A percentile compares a stretch with the other conserved stretches of the same genome.
phyloP scores from a whole-genome alignment of 2,329 filamentous ascomycete species.

The Colletotrichum sp. region DNA sequence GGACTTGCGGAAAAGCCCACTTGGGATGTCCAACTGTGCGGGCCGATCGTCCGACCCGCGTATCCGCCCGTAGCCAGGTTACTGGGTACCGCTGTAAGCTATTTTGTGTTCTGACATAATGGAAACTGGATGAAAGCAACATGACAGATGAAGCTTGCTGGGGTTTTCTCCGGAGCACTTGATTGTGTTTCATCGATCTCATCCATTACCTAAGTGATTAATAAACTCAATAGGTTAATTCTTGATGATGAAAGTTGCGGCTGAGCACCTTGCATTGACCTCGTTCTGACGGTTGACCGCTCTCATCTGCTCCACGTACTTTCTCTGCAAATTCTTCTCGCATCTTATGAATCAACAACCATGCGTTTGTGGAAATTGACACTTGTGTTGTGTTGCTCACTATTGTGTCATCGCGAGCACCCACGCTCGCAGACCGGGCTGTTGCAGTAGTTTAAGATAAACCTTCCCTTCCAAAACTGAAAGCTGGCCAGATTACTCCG shows the following conservation, averaged over 20 bases:
- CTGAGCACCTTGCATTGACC: not conserved
- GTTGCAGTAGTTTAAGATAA: not conserved
- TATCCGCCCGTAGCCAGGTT: not conserved
- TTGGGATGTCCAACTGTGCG: not conserved
- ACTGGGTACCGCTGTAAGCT: not conserved
- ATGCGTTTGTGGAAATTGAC: not conserved
- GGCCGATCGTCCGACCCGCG: not conserved
- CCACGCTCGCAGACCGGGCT: accelerated
- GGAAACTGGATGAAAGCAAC: not conserved
- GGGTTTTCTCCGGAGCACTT: not conserved
- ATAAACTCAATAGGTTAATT: not conserved
- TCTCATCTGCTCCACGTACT: not conserved
- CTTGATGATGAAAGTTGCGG: not conserved
- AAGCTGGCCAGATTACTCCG: not conserved
- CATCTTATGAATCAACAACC: not conserved
- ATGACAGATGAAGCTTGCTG: not conserved
- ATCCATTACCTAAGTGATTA: not conserved
- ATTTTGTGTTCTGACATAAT: not conserved
- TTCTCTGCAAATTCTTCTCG: not conserved
- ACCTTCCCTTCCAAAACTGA: not conserved
- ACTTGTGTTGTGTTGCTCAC: not conserved
- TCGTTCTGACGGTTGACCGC: not conserved
- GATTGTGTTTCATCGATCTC: not conserved
- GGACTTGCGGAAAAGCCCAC: not conserved
- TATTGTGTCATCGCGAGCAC: accelerated